Evolutionary conservation across 1,284 basidiomycete genomes (phyloP).

Genomic region (Ustilago shanxiensis): DNA sequence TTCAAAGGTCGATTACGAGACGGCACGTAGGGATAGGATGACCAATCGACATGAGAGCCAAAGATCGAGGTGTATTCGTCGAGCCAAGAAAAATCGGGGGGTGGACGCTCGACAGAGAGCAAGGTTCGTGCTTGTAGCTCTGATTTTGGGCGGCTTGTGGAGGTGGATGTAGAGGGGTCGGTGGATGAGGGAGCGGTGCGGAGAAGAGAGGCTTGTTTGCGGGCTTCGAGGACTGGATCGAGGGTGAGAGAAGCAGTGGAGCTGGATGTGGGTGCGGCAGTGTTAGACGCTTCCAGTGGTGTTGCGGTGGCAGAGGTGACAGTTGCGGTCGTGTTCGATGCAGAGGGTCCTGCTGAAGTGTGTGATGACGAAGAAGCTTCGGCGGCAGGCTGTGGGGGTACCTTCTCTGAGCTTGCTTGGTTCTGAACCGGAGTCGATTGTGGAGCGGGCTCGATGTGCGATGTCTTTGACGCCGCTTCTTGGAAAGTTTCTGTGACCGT

Average conservation of each 20-base stretch:
- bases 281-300: background rate
- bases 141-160: background rate
- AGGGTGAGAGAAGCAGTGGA: constrained; percentile 15
- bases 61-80: constrained; percentile 83
- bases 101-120: constrained; percentile 49
- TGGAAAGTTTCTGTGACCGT: background rate
- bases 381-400: too few species aligned
- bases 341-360: too few species aligned
- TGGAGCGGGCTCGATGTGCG: background rate
- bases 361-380: too few species aligned
- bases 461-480: background rate
- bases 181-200: constrained; percentile 2
- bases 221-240: constrained; percentile 49
- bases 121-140: constrained; percentile 55
- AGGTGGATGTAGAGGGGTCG: background rate
- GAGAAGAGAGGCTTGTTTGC: constrained; percentile 18
- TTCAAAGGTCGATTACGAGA: constrained; percentile 71
- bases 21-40: constrained; percentile 69
- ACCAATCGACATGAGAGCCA: constrained; percentile 75
- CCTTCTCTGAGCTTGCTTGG: too few species aligned
- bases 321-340: background rate
- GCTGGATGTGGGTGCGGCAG: background rate
- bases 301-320: background rate
- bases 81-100: constrained; percentile 73
- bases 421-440: background rate